Evolutionary conservation across 257 asterid species (phyloP), one percentile per base, ranked within the genome.

Genomic region (Salvia hispanica): DNA sequence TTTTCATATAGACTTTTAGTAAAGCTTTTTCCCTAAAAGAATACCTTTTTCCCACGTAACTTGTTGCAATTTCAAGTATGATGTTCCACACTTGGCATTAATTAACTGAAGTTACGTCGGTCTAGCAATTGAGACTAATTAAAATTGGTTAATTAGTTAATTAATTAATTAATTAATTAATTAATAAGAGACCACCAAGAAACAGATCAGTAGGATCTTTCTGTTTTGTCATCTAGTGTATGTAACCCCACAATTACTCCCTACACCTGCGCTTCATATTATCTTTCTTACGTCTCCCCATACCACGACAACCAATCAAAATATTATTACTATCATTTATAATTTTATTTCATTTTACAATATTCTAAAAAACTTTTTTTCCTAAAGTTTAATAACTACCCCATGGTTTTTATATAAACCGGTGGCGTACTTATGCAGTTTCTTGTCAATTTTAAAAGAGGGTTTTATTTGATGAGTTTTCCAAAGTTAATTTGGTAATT

Each of bases 171-270:
- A 40, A 50, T 48, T 40, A 59, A 25, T 8, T 18, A 18, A 18
- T 18, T 18, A 14, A 9, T 34, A 14, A 16, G 50, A 15, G 51
- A 60, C 14, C 52, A 64, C 34, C 54, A 66, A 70, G 74, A 58
- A 44, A 48, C 21, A 80, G 66, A 68, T 72, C 55, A 6, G 36
- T 48, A 52, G 73, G 73, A 76, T 79, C 78, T 64, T 73, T 54
- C 52, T 53, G 12, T 68, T 68, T 69, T 80, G 87, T 83, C 84
- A 33, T 75, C 4, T 79, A 75, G 80, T 76, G 78, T 70, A 70
- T 43, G 63, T 62, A 54, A 69, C 54, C 44, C 47, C 58, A 71
- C 77, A n/a, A 40, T 42, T 56, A 39, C 70, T 70, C 77, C 75
- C 74, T 58, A 42, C 74, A 66, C 76, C 62, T 14, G 79, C 57